These are phyloP conservation scores for Bretziella fagacearum DNA, from an alignment of 2,329 filamentous ascomycete genomes.

Conservation along the genomic window DNA sequence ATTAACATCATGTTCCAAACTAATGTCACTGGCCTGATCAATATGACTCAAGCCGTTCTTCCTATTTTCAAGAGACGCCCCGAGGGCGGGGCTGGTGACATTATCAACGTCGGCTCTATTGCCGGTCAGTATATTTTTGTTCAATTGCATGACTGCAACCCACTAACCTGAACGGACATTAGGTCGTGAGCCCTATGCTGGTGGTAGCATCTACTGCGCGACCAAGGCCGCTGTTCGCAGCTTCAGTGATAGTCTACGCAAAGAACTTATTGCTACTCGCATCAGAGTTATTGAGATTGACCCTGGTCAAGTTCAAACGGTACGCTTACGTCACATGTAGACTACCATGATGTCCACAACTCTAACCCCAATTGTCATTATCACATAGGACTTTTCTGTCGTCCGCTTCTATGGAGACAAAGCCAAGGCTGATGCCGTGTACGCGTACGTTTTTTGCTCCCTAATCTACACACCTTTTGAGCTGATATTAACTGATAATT, in stretches of 20 bases:
- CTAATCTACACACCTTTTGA: background rate
- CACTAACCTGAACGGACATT: background rate
- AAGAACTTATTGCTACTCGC: conserved; percentile 63
- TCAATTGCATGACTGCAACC: background rate
- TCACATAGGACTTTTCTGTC: conserved; percentile 58
- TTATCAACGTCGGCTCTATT: conserved; percentile 87
- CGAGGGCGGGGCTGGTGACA: conserved; percentile 68
- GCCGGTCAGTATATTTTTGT: conserved; percentile 34
- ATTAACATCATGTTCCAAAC: conserved; percentile 78
- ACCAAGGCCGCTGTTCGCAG: conserved; percentile 76
- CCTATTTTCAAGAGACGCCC: conserved; percentile 62
- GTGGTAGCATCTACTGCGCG: conserved; percentile 82
- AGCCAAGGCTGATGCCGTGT: conserved; percentile 75
- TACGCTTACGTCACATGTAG: conserved; percentile 21
- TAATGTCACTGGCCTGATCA: conserved; percentile 87
- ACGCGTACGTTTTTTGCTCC: conserved; percentile 45
- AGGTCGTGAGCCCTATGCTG: conserved; percentile 63
- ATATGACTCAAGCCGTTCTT: conserved; percentile 85
- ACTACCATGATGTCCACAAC: background rate
- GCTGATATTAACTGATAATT: background rate
- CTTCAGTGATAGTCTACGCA: conserved; percentile 69
- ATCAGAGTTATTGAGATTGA: conserved; percentile 80
- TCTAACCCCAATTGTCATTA: background rate
- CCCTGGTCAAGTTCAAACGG: conserved; percentile 82
- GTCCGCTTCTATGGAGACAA: conserved; percentile 82